Conservation (phyloP, 1,284 basidiomycete genomes). For the Schizophyllum amplum region DNA sequence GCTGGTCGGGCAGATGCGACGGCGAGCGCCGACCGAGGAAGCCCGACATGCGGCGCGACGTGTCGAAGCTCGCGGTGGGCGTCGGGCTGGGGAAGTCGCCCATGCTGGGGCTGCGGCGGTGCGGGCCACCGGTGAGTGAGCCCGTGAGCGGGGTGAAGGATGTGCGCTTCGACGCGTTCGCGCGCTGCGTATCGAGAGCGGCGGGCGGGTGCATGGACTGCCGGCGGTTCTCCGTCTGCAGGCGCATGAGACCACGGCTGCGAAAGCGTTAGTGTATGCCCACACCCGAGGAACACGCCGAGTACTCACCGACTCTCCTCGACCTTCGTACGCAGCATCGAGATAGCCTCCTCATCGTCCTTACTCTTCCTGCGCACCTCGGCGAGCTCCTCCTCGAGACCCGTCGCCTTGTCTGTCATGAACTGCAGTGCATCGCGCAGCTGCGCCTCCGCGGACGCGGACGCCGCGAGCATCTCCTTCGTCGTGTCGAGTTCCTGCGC, state of each 20-base stretch:
- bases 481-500: constrained; percentile 64
- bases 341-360: constrained; percentile 78
- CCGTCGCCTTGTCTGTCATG: constrained; percentile 56
- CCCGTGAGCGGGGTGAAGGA: constrained; percentile 68
- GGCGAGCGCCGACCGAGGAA: constrained; percentile 42
- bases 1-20: constrained; percentile 14
- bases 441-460: constrained; percentile 46
- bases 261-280: neutral
- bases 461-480: constrained; percentile 37
- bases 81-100: constrained; percentile 23
- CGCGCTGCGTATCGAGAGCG: constrained; percentile 47
- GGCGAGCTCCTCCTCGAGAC: constrained; percentile 53
- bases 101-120: constrained; percentile 23
- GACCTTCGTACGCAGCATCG: constrained; percentile 76
- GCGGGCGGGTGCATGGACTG: constrained; percentile 43
- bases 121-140: constrained; percentile 27
- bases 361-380: constrained; percentile 51
- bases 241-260: constrained; percentile 82
- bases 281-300: neutral
- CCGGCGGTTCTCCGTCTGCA: constrained; percentile 76
- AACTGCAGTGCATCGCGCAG: constrained; percentile 51
- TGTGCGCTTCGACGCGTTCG: constrained; percentile 52
- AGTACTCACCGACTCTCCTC: constrained; percentile 74
- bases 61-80: constrained; percentile 20
- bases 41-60: constrained; percentile 40